A percentile compares a stretch with the other conserved stretches of the same genome.
Conservation (phyloP, 805 yeast genomes). For the Maudiozyma serrabonitensis region DNA sequence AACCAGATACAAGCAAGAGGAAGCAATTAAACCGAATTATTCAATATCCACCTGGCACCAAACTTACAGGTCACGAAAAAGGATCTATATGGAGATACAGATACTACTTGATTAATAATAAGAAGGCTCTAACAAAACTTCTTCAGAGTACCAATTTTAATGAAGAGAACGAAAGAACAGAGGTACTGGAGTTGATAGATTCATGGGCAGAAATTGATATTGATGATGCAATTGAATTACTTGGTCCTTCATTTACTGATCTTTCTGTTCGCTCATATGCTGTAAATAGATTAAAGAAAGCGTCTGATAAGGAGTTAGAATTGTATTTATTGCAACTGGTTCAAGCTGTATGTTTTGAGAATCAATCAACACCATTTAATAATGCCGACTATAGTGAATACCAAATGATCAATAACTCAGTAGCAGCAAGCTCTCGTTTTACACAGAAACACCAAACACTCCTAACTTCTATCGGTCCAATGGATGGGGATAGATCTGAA, state of each 20-base stretch:
- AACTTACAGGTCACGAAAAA: constrained; percentile 71
- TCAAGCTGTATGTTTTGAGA: constrained; percentile 81
- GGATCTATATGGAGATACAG: constrained; percentile 86
- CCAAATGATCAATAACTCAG: constrained; percentile 30
- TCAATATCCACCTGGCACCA: constrained; percentile 73
- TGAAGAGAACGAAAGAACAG: constrained; percentile 69
- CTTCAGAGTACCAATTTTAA: constrained; percentile 84
- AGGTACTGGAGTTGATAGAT: constrained; percentile 64
- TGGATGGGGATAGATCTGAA: constrained; percentile 5
- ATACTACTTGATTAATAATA: constrained; percentile 63
- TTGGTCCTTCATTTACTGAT: constrained; percentile 70
- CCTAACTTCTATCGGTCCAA: constrained; percentile 8
- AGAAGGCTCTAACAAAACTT: constrained; percentile 66
- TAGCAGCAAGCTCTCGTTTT: constrained; percentile 1
- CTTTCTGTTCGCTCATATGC: constrained; percentile 76
- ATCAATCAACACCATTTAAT: constrained; percentile 19
- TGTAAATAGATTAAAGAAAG: constrained; percentile 68
- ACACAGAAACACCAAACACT: constrained; percentile 1
- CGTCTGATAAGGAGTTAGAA: constrained; percentile 71
- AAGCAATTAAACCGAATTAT: constrained; percentile 63
- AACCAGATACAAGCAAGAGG: constrained; percentile 78
- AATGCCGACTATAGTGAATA: constrained; percentile 27
- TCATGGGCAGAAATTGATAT: constrained; percentile 68
- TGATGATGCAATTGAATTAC: constrained; percentile 76
- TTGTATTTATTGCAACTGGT: constrained; percentile 81